Conservation (phyloP, 495 filamentous ascomycete species). For the Aspergillus sparsus region DNA sequence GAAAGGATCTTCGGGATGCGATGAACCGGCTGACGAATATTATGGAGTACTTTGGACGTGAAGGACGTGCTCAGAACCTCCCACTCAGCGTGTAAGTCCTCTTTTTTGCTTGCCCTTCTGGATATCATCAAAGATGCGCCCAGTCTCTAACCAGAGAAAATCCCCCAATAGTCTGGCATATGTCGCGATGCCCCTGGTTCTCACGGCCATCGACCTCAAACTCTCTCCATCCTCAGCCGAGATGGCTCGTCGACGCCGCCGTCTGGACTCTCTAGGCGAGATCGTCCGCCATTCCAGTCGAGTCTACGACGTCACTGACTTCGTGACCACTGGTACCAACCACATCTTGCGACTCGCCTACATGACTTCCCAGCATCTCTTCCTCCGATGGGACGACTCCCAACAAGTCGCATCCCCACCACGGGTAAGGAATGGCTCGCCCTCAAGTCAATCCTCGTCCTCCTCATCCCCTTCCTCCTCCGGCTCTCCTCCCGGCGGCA, state of each 20-base stretch:
- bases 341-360: slow-evolving; percentile 38
- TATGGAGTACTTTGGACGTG: slow-evolving; percentile 37
- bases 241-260: slow-evolving; percentile 24
- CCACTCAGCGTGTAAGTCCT: slow-evolving; percentile 38
- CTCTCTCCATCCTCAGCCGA: slow-evolving; percentile 30
- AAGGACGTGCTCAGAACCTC: slow-evolving; percentile 27
- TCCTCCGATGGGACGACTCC: slow-evolving; percentile 23
- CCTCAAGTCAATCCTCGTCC: not conserved
- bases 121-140: not conserved
- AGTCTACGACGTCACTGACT: slow-evolving; percentile 39
- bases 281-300: slow-evolving; percentile 35
- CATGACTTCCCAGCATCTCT: slow-evolving; percentile 31
- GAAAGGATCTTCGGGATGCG: slow-evolving; percentile 24
- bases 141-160: not conserved
- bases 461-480: slow-evolving; percentile 2
- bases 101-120: too few relatives aligned
- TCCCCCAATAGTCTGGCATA: slow-evolving; percentile 28
- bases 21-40: slow-evolving; percentile 28
- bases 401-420: not conserved
- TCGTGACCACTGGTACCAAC: slow-evolving; percentile 34
- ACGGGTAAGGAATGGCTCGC: slow-evolving; percentile 3
- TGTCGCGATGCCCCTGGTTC: slow-evolving; percentile 37
- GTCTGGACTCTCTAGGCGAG: slow-evolving; percentile 30
- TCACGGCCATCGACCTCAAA: slow-evolving; percentile 40
- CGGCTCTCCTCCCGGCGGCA: not conserved